A percentile compares a stretch with the other conserved stretches of the same genome.
Conservation (phyloP, 2,329 filamentous ascomycete species). For the Sclerotinia spermophila region DNA sequence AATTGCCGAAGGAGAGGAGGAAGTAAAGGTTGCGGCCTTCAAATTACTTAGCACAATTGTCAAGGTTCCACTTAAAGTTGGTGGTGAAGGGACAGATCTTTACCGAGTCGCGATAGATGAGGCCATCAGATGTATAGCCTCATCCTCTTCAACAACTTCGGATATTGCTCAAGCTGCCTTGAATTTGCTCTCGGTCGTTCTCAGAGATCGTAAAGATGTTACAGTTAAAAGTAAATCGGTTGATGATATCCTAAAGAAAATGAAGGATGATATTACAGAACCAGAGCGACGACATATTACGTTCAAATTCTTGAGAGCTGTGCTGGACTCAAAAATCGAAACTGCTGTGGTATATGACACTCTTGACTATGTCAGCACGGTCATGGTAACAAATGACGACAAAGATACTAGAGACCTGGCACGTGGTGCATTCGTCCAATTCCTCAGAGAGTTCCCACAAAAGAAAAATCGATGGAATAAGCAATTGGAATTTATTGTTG, state of each 20-base stretch:
- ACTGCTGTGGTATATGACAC: constrained; percentile 88
- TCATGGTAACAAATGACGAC: constrained; percentile 97
- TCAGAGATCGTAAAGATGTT: constrained; percentile 75
- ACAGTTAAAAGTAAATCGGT: constrained; percentile 76
- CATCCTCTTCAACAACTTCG: constrained; percentile 71
- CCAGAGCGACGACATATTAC: constrained; percentile 88
- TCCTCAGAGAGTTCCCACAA: constrained; percentile 91
- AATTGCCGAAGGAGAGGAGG: constrained; percentile 79
- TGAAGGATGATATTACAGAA: constrained; percentile 87
- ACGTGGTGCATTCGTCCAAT: constrained; percentile 87
- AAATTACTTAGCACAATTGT: constrained; percentile 80
- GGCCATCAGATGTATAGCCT: constrained; percentile 75
- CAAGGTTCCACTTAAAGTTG: constrained; percentile 71
- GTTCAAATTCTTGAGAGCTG: constrained; percentile 87
- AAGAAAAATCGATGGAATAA: constrained; percentile 84
- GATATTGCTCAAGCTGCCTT: constrained; percentile 84
- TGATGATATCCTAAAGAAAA: constrained; percentile 74
- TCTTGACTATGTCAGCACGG: constrained; percentile 79
- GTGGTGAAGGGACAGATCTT: constrained; percentile 56
- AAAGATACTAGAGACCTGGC: constrained; percentile 83
- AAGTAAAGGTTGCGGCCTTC: constrained; percentile 85
- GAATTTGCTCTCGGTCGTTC: constrained; percentile 80
- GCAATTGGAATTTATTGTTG: constrained; percentile 82
- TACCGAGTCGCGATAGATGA: constrained; percentile 80
- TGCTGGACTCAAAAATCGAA: constrained; percentile 80